Base-by-base conservation (phyloP, 2,329 filamentous ascomycete genomes). In the Fusarium torreyae region DNA sequence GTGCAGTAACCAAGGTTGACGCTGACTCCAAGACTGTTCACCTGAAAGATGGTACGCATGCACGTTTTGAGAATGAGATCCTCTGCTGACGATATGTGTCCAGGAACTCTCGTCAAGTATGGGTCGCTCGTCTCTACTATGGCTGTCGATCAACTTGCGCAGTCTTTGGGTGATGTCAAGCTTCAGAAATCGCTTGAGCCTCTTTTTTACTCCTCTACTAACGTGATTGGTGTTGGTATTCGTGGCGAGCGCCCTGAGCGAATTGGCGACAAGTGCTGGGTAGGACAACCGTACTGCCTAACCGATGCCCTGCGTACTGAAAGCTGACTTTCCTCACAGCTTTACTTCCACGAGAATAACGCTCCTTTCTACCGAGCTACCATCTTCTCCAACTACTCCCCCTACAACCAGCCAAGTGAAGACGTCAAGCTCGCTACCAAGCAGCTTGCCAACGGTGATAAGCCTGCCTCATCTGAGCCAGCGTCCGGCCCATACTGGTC, bases 351-450 rank as follows among this genome's bases (percentile, higher is more conserved):
- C 67, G 96, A 99, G 83, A 92, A 97, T 82, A 92, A 99, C 88
- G 97, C 94, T 87, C 94, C 94, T 79, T 99, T 99, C 88, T 99
- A 99, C 88, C 93, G 96, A 75, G 96, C 96, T 78, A 99, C 96
- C 78, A 98, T 99, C 85, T 99, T 99, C 89, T 98, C 95, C 83
- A 99, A 99, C 89, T 99, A 99, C 88, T 98, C 96, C 22, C 96
- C 95, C 54, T 91, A 97, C 89, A 99, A 99, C 87, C 96, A 98
- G 85, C 96, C 96, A 34, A 85, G 92, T 71, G 86, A 89, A 63
- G 90, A 91, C 59, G 91, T 87, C 78, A 96, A 97, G 87, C 89
- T 99, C 58, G 89, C 94, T 38, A 98, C 96, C 20, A 84, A 94
- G 74, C 92, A 94, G 81, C 87, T 94, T 42, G 96, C 92, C 60